A percentile compares a stretch with the other conserved stretches of the same genome.
phyloP scores from a whole-genome alignment of 805 yeast species.

The Ogataea degrootiae region DNA sequence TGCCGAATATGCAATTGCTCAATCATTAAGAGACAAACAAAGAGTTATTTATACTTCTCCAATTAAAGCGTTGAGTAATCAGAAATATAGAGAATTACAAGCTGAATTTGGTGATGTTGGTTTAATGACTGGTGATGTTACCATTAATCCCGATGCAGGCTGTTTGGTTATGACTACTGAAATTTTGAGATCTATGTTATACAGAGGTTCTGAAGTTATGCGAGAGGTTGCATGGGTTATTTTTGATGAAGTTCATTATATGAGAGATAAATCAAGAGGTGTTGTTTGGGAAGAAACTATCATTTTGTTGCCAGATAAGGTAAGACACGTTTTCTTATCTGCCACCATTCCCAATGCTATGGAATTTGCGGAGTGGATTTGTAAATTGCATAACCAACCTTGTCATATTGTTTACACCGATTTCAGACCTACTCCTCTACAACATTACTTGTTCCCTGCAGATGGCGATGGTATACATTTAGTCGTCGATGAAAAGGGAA shows the following conservation, averaged over 20 bases:
- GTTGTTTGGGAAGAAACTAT: constrained; percentile 99
- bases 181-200: constrained; percentile 89
- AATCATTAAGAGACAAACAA: constrained; percentile 84
- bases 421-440: constrained; percentile 97
- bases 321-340: constrained; percentile 81
- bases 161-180: constrained; percentile 98
- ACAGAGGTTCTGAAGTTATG: constrained; percentile 92
- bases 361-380: constrained; percentile 99
- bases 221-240: constrained; percentile 97
- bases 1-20: constrained; percentile 96
- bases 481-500: constrained; percentile 96
- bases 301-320: constrained; percentile 95
- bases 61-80: constrained; percentile 90
- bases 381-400: constrained; percentile 91
- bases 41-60: constrained; percentile 95
- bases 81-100: constrained; percentile 84
- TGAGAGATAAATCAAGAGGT: constrained; percentile 94
- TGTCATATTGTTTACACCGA: constrained; percentile 98
- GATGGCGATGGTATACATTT: constrained; percentile 97
- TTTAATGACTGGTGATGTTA: constrained; percentile 95
- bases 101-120: constrained; percentile 97
- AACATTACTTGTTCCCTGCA: constrained; percentile 97
- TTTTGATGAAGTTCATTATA: constrained; percentile 97
- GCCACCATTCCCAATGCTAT: constrained; percentile 98
- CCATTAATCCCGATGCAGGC: constrained; percentile 92